Evolutionary conservation across 2,329 filamentous ascomycete species (phyloP).

Genomic region (Alternaria brassicicola): DNA sequence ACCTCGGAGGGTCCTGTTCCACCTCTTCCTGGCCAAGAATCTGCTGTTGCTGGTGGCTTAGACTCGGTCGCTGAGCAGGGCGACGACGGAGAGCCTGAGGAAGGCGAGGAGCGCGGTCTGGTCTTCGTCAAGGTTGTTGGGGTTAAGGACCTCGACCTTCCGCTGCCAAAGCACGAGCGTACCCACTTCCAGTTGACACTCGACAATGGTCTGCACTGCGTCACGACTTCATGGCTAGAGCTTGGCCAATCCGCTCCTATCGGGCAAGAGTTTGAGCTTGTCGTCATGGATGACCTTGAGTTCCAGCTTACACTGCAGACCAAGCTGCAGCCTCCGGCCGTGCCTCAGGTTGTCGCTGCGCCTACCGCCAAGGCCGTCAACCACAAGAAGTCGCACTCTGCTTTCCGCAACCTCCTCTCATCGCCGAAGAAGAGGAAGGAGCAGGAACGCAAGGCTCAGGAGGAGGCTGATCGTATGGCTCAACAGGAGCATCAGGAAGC

Average conservation of each 20-base stretch:
- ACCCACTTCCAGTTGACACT: constrained; percentile 95
- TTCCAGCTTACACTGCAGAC: constrained; percentile 97
- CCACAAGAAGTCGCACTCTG: constrained; percentile 73
- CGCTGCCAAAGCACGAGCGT: constrained; percentile 84
- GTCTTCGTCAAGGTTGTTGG: constrained; percentile 99
- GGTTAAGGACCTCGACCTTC: constrained; percentile 92
- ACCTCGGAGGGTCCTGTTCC: constrained; percentile 69
- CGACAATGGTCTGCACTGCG: constrained; percentile 98
- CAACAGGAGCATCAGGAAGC: constrained; percentile 50
- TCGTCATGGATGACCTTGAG: constrained; percentile 96
- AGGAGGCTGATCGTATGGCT: constrained; percentile 77
- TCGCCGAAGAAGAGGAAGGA: constrained; percentile 98
- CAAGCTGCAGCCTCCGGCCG: constrained; percentile 80
- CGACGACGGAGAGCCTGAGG: constrained; percentile 66
- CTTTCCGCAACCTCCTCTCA: constrained; percentile 82
- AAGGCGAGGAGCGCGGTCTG: constrained; percentile 84
- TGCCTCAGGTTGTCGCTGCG: constrained; percentile 50
- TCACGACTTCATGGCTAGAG: constrained; percentile 95
- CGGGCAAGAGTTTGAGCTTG: constrained; percentile 96
- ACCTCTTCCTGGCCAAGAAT: constrained; percentile 85
- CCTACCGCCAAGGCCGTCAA: constrained; percentile 70
- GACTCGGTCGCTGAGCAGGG: constrained; percentile 74
- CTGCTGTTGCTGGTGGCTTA: constrained; percentile 69
- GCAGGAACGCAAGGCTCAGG: constrained; percentile 80
- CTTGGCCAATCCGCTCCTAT: constrained; percentile 91